Base-by-base conservation (phyloP, 1,139 yeast species). In the Geotrichum fermentans region DNA sequence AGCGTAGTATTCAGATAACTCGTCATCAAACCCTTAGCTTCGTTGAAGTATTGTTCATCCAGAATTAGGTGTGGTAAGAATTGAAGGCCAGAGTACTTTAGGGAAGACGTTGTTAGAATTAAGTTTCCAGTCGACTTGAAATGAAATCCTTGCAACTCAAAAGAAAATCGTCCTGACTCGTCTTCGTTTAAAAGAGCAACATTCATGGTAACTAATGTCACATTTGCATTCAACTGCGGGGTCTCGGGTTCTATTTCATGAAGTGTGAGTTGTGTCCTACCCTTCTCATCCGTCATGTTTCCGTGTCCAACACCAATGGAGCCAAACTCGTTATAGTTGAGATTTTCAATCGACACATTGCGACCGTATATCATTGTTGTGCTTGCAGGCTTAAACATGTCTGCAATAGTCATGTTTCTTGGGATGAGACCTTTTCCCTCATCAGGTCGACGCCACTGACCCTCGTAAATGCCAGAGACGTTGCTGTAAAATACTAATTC, bases 91-190 rank as follows among this genome's bases (percentile, higher is more conserved):
- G 77, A 73, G 61, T 84, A 88, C 63, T 88, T 88, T 8, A 84
- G 87, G 21, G 94, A 79, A 42, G 76, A 72, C 0, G 95, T 77
- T 16, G 78, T 63, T 1, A 83, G 72, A 8, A 88, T 68, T 14
- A 88, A 61, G 49, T 87, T 74, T 0, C 97, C 97, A 0, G 80
- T 69, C 8, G 76, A 73, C 54, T 81, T 81, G 59, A 83, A 83
- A 63, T 89, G 88, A 2, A 86, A 72, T 0, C 96, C 97, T 17
- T 66, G 64, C 20, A 87, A 64, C 2, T 69, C 71, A 16, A 87
- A 43, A 6, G 52, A 54, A 39, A 60, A 56, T 7, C 48, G 35
- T 7, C 43, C 32, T 16, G 55, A 56, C 14, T 56, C 61, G n/a
- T 51, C 45, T 14, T 45, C 53, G 33, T 60, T 61, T 4, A 40